Evolutionary conservation across 2,329 filamentous ascomycete species (phyloP).

Genomic region (Raffaelea arxii): DNA sequence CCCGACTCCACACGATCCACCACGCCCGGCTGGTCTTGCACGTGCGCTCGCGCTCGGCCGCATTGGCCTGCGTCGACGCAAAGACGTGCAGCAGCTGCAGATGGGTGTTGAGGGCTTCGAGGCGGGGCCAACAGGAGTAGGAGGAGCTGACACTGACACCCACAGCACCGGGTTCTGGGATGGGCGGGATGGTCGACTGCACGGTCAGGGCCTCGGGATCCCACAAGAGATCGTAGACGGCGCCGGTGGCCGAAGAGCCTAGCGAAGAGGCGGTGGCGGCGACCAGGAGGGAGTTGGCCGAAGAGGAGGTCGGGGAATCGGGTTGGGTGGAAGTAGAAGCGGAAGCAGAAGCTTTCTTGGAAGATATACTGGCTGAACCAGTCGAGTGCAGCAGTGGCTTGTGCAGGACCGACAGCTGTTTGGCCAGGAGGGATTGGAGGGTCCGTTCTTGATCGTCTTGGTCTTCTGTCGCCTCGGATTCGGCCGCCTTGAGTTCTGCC

Average conservation of each 20-base stretch:
- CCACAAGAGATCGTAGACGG: slow-evolving; percentile 55
- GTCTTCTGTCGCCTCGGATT: neutral
- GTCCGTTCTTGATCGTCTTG: neutral
- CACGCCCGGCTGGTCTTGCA: slow-evolving; percentile 58
- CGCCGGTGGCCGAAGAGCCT: slow-evolving; percentile 18
- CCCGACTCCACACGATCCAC: slow-evolving; percentile 60
- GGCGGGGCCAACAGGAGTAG: slow-evolving; percentile 41
- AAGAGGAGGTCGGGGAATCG: slow-evolving; percentile 28
- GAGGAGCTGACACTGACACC: neutral
- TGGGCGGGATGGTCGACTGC: slow-evolving; percentile 57
- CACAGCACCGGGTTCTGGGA: slow-evolving; percentile 36
- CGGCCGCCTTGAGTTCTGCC: neutral
- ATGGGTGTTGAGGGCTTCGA: slow-evolving; percentile 56
- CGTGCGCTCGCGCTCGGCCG: slow-evolving; percentile 46
- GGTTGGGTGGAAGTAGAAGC: slow-evolving; percentile 50
- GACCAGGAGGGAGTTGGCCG: neutral
- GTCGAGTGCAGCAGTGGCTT: slow-evolving; percentile 45
- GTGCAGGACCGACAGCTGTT: slow-evolving; percentile 47
- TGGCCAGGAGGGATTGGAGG: slow-evolving; percentile 7
- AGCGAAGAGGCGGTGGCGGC: neutral
- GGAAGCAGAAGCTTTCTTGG: no score
- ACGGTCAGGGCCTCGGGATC: slow-evolving; percentile 46
- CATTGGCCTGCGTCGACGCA: slow-evolving; percentile 31
- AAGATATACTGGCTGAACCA: no score
- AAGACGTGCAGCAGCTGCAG: slow-evolving; percentile 52